phyloP scores from a whole-genome alignment of 1,284 basidiomycete genomes.

The Salmacisia buchloeana region DNA sequence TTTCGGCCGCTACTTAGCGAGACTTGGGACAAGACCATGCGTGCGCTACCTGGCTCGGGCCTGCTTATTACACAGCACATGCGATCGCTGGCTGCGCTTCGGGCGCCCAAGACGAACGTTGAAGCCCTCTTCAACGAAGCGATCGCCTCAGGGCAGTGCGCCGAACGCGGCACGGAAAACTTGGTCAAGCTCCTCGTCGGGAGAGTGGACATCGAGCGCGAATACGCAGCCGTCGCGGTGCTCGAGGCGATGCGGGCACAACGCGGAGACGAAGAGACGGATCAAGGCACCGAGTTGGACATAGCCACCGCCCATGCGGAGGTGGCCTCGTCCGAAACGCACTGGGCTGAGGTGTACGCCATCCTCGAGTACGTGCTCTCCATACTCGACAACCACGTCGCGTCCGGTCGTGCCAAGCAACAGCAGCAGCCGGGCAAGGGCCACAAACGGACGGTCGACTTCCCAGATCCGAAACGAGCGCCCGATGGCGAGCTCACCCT shows the following conservation, averaged over 20 bases:
- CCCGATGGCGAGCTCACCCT: conserved; percentile 22
- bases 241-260: not conserved
- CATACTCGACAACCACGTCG: conserved; percentile 1
- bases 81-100: not conserved
- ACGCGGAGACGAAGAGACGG: not conserved
- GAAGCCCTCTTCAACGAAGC: conserved; percentile 28
- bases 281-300: conserved; percentile 8
- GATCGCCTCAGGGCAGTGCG: conserved; percentile 19
- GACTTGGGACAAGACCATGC: conserved; percentile 23
- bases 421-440: not conserved
- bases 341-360: conserved; percentile 41
- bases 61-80: not conserved
- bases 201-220: conserved; percentile 42
- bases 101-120: conserved; percentile 27
- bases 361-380: conserved; percentile 26
- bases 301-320: conserved; percentile 18
- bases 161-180: conserved; percentile 14
- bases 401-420: not conserved
- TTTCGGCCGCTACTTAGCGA: conserved; percentile 26
- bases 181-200: conserved; percentile 34
- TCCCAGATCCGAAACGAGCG: conserved; percentile 12
- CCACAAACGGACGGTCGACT: not conserved
- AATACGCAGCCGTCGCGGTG: conserved; percentile 23
- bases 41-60: conserved; percentile 27
- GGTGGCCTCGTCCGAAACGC: conserved; percentile 29